Conservation (phyloP, 495 filamentous ascomycete genomes). For the Neurospora terricola region DNA sequence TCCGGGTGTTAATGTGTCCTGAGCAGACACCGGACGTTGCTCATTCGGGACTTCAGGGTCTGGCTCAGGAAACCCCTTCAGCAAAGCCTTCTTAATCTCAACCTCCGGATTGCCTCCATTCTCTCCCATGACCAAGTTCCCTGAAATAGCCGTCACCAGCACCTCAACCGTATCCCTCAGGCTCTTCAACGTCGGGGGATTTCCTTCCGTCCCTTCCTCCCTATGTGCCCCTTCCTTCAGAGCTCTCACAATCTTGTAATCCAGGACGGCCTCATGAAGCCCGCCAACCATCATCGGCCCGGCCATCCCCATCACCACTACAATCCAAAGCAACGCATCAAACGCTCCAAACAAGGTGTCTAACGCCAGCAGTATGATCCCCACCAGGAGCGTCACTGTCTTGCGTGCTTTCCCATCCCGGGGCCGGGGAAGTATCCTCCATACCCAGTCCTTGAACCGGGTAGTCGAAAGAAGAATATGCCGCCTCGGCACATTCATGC, state of each 20-base stretch:
- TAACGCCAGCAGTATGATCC: neutral
- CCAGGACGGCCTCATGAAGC: constrained; percentile 1
- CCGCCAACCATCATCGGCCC: constrained; percentile 1
- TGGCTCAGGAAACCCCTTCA: neutral
- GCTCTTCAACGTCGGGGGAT: neutral
- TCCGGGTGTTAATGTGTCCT: neutral
- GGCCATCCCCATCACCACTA: constrained; percentile 1
- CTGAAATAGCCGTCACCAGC: neutral
- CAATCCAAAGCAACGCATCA: constrained; percentile 2
- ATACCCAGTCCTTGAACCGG: neutral
- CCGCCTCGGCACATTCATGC: neutral
- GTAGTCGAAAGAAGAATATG: neutral
- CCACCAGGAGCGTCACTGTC: neutral
- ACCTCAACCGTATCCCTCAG: neutral
- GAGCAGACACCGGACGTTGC: neutral
- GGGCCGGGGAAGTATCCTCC: neutral
- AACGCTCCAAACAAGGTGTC: neutral
- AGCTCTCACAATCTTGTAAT: neutral
- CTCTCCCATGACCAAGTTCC: neutral
- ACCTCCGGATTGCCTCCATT: neutral
- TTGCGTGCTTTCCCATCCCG: neutral
- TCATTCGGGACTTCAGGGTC: neutral
- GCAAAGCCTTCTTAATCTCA: neutral
- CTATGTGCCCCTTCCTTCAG: neutral
- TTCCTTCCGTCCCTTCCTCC: neutral